Evolutionary conservation across 1,139 yeast genomes (phyloP).

Genomic region (Kodamaea suecica): DNA sequence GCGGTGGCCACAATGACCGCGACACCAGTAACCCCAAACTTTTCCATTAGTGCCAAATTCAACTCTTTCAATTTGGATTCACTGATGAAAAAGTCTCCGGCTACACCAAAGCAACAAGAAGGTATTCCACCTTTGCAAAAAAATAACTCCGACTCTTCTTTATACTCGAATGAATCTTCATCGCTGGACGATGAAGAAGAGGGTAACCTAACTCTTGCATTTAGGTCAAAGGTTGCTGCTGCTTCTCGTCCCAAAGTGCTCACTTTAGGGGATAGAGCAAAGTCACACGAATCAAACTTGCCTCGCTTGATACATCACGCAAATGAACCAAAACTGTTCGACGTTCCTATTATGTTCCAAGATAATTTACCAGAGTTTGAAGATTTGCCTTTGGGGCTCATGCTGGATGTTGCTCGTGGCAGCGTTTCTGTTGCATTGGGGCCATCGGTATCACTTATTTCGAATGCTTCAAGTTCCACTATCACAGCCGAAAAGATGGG

Average conservation of each 20-base stretch:
- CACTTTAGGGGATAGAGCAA: slow-evolving; percentile 34
- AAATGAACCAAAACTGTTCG: slow-evolving; percentile 13
- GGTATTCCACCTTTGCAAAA: slow-evolving; percentile 17
- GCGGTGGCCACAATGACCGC: slow-evolving; percentile 3
- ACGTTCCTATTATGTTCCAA: slow-evolving; percentile 29
- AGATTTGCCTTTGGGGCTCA: slow-evolving; percentile 42
- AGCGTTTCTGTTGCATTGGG: slow-evolving; percentile 19
- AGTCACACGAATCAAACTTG: slow-evolving; percentile 45
- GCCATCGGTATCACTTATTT: slow-evolving; percentile 12
- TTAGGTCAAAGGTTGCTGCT: slow-evolving; percentile 42
- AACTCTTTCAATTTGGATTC: slow-evolving; percentile 35
- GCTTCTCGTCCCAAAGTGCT: slow-evolving; percentile 38
- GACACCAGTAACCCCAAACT: slow-evolving; percentile 4
- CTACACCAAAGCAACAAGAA: slow-evolving; percentile 11
- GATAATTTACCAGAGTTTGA: slow-evolving; percentile 35
- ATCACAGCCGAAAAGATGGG: slow-evolving; percentile 16
- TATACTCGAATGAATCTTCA: slow-evolving; percentile 12
- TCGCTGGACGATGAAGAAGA: slow-evolving; percentile 30
- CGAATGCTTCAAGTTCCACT: slow-evolving; percentile 22
- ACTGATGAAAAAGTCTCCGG: slow-evolving; percentile 32
- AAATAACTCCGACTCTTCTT: slow-evolving; percentile 7
- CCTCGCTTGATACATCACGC: slow-evolving; percentile 22
- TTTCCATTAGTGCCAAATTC: slow-evolving; percentile 31
- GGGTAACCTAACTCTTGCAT: slow-evolving; percentile 54
- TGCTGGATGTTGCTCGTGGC: slow-evolving; percentile 18